Percentiles rank a stretch among this genome's conserved stretches.
phyloP scores from a whole-genome alignment of 345 rosid species.

The Anastatica hierochuntica region DNA sequence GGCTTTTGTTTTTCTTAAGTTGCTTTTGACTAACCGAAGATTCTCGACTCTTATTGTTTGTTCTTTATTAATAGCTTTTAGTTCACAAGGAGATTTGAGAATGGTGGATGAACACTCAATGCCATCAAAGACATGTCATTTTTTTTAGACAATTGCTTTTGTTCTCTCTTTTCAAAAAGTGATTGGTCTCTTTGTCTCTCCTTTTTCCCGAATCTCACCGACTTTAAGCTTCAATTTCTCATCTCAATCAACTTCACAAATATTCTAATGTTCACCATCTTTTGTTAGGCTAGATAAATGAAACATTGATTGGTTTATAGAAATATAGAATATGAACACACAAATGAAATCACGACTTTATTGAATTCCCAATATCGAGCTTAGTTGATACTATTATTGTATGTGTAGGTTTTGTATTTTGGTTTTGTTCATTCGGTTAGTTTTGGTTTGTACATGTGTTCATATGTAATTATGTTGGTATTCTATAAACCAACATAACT shows the following conservation, averaged over 20 bases:
- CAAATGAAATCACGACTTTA: neutral
- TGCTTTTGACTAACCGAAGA: slow-evolving; percentile 26
- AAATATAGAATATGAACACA: neutral
- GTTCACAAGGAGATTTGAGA: neutral
- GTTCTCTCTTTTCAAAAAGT: slow-evolving; percentile 16
- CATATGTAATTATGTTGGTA: too few species aligned
- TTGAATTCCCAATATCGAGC: too few species aligned
- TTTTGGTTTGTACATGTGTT: too few species aligned
- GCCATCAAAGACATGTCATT: slow-evolving; percentile 17
- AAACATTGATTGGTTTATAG: too few species aligned
- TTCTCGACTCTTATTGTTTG: slow-evolving; percentile 9
- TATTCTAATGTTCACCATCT: slow-evolving; percentile 5
- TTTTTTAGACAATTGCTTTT: slow-evolving; percentile 13
- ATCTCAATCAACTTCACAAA: slow-evolving; percentile 7
- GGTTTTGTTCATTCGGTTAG: too few species aligned
- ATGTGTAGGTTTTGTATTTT: too few species aligned
- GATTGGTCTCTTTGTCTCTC: slow-evolving; percentile 22
- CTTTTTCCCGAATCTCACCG: slow-evolving; percentile 23
- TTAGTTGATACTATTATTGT: too few species aligned
- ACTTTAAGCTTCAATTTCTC: slow-evolving; percentile 12
- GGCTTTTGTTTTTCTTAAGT: slow-evolving; percentile 16
- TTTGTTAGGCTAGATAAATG: neutral
- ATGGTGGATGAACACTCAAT: slow-evolving; percentile 16
- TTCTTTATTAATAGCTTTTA: slow-evolving; percentile 14
- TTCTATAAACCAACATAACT: too few species aligned